Evolutionary conservation across 441 rosid species (phyloP).

Genomic region (Syzygium malaccense): DNA sequence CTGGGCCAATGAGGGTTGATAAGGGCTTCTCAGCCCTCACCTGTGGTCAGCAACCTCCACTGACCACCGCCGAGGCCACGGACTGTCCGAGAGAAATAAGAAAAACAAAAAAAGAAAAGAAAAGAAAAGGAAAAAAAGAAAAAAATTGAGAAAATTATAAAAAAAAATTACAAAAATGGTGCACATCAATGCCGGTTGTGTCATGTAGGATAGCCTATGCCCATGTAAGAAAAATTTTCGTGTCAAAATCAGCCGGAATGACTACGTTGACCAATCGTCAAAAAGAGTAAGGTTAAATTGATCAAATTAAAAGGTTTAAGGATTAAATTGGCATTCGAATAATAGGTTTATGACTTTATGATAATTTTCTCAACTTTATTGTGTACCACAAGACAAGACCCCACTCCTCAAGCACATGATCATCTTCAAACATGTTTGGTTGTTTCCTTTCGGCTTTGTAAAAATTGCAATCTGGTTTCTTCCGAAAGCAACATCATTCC

Average conservation of each 20-base stretch:
- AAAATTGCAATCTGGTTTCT: neutral
- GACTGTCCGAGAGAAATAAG: neutral
- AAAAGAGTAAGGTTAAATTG: neutral
- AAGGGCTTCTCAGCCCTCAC: fast-evolving
- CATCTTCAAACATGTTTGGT: neutral
- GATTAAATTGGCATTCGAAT: neutral
- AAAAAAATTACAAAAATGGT: neutral
- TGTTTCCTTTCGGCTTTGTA: neutral
- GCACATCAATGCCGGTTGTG: fast-evolving
- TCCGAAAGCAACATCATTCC: neutral
- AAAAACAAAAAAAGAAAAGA: neutral
- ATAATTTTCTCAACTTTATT: neutral
- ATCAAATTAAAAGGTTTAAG: neutral
- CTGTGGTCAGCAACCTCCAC: too few species aligned
- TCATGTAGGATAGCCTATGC: fast-evolving
- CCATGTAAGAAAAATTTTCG: too few species aligned
- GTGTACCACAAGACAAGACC: neutral
- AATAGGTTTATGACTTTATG: neutral
- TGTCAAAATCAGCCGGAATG: neutral
- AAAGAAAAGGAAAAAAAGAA: too few species aligned
- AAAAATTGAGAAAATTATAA: neutral
- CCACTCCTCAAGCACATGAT: neutral
- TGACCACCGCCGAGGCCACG: neutral
- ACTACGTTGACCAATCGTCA: neutral
- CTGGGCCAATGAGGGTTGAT: neutral